These are phyloP conservation scores for Delphinella strobiligena DNA, from an alignment of 2,329 filamentous ascomycete species.

Conservation along the genomic window DNA sequence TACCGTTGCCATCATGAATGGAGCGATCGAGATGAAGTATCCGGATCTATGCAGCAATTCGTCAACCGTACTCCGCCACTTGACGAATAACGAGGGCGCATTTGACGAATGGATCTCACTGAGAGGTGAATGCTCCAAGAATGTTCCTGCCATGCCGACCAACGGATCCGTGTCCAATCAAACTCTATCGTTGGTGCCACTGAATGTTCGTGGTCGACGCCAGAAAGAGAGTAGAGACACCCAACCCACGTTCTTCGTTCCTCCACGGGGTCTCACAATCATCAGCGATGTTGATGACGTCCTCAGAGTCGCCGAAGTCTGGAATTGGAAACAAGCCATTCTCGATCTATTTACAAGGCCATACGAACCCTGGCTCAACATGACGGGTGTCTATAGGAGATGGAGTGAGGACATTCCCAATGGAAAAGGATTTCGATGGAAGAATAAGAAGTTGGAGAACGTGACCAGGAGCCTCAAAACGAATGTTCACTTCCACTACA, in stretches of 20 bases:
- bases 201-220: neutral
- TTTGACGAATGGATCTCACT: slow-evolving; percentile 7
- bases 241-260: slow-evolving; percentile 7
- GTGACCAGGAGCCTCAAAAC: neutral
- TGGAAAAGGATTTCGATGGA: neutral
- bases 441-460: neutral
- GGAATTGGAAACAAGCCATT: slow-evolving; percentile 14
- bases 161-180: neutral
- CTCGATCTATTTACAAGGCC: slow-evolving; percentile 11
- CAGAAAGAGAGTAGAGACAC: neutral
- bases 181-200: neutral
- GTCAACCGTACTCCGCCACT: too few relatives aligned
- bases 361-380: slow-evolving; percentile 12
- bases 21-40: neutral
- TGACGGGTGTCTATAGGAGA: slow-evolving; percentile 11
- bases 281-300: slow-evolving; percentile 17
- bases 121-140: too few relatives aligned
- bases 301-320: slow-evolving; percentile 14
- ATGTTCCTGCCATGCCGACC: neutral
- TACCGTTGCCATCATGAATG: slow-evolving; percentile 2
- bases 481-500: slow-evolving; percentile 16
- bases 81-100: slow-evolving; percentile 8
- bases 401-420: slow-evolving; percentile 4
- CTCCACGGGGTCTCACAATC: slow-evolving; percentile 13
- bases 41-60: too few relatives aligned